Percentiles rank a stretch among this genome's conserved stretches.
phyloP scores from a whole-genome alignment of 2,329 filamentous ascomycete genomes.

The Aspergillus fructus region DNA sequence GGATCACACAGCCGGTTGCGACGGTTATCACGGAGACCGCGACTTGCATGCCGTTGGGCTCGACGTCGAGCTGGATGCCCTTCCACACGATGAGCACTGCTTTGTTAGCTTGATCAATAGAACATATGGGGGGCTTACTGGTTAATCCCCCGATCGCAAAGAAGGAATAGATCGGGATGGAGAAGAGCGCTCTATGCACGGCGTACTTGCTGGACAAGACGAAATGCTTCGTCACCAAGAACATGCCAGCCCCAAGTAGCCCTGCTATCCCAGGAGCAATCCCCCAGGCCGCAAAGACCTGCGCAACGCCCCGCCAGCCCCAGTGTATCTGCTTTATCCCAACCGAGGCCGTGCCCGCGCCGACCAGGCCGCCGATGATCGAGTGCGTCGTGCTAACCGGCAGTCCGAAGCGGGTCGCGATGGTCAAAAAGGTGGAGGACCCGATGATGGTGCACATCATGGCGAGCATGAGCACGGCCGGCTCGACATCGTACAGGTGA shows the following conservation, averaged over 20 bases:
- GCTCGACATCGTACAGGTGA: constrained; percentile 30
- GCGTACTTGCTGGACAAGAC: constrained; percentile 49
- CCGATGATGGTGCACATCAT: constrained; percentile 28
- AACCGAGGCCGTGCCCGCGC: constrained; percentile 4
- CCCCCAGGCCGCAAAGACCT: constrained; percentile 45
- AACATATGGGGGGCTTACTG: background rate
- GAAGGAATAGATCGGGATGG: constrained; percentile 49
- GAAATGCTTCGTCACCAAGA: constrained; percentile 47
- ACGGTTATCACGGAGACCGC: constrained; percentile 2
- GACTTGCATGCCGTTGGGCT: constrained; percentile 1
- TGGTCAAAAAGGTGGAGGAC: constrained; percentile 30
- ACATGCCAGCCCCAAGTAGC: constrained; percentile 47
- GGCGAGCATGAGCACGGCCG: constrained; percentile 31
- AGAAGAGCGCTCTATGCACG: constrained; percentile 46
- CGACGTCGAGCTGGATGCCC: constrained; percentile 6
- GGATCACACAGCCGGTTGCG: constrained; percentile 4
- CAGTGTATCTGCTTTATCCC: constrained; percentile 24
- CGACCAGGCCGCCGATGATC: constrained; percentile 31
- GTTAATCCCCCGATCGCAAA: constrained; percentile 36
- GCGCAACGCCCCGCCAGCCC: constrained; percentile 40
- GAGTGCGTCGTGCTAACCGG: constrained; percentile 39
- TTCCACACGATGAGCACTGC: constrained; percentile 11
- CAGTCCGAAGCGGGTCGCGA: constrained; percentile 30
- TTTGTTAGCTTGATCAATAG: constrained; percentile 14
- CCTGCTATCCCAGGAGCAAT: constrained; percentile 50